A percentile compares a stretch with the other conserved stretches of the same genome.
phyloP scores from a whole-genome alignment of 495 filamentous ascomycete genomes.

The Penicillium turbatum region DNA sequence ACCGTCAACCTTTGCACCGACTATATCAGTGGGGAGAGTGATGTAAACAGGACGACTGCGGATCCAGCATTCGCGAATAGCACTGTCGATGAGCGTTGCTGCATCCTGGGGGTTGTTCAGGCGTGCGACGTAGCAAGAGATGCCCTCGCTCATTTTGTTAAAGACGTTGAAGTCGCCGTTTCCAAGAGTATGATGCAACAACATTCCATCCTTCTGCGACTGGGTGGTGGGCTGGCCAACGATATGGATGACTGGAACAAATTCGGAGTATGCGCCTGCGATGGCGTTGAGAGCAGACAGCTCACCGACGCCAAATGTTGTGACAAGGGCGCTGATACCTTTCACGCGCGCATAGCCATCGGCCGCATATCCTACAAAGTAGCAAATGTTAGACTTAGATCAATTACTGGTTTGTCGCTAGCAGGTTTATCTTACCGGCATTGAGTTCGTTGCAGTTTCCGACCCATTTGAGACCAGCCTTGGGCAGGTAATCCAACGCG shows the following conservation, averaged over 20 bases:
- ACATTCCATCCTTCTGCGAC: conserved; percentile 50
- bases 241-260: conserved; percentile 60
- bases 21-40: conserved; percentile 80
- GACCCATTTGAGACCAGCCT: conserved; percentile 58
- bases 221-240: conserved; percentile 55
- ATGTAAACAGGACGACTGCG: conserved; percentile 77
- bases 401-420: background rate
- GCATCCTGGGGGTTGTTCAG: conserved; percentile 67
- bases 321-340: conserved; percentile 60
- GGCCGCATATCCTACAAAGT: conserved; percentile 58
- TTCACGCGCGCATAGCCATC: conserved; percentile 70
- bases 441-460: conserved; percentile 69
- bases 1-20: conserved; percentile 73
- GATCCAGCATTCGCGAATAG: conserved; percentile 73
- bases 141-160: conserved; percentile 65
- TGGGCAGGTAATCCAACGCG: conserved; percentile 59
- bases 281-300: conserved; percentile 65
- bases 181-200: conserved; percentile 92
- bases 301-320: conserved; percentile 69
- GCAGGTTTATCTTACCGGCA: conserved; percentile 44
- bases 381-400: background rate
- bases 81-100: conserved; percentile 71
- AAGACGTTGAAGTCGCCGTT: conserved; percentile 91
- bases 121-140: conserved; percentile 66
- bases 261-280: conserved; percentile 60